Percentiles rank a stretch among this genome's conserved stretches.
These are phyloP conservation scores for Ceratocystis lukuohia DNA, from an alignment of 2,329 filamentous ascomycete species.

Conservation along the genomic window DNA sequence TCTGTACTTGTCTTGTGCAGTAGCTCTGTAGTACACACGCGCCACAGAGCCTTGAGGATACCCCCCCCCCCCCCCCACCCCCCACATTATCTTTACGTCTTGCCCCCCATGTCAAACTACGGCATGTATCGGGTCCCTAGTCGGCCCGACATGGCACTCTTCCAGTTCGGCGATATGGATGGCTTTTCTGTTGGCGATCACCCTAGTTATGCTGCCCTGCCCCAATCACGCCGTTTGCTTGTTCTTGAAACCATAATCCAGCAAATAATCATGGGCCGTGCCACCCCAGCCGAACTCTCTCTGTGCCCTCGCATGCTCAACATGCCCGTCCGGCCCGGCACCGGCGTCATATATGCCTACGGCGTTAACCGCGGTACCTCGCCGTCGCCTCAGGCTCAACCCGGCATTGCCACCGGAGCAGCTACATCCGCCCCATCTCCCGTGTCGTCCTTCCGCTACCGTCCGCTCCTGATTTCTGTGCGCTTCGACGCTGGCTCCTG, in stretches of 20 bases:
- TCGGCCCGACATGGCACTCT: slow-evolving; percentile 2
- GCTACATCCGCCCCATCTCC: background rate
- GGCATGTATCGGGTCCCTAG: slow-evolving; percentile 7
- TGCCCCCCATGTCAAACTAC: slow-evolving; percentile 1
- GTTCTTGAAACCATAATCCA: slow-evolving; percentile 8
- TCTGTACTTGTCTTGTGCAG: background rate
- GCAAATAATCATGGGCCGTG: slow-evolving; percentile 1
- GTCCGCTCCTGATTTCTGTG: background rate
- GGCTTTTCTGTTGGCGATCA: slow-evolving; percentile 5
- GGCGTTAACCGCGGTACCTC: background rate
- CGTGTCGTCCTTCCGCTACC: background rate
- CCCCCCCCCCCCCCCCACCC: no score
- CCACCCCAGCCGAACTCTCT: slow-evolving; percentile 1
- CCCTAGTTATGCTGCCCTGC: slow-evolving; percentile 4
- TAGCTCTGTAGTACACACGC: background rate
- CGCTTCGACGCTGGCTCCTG: slow-evolving; percentile 5
- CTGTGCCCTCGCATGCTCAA: slow-evolving; percentile 9
- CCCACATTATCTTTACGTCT: background rate
- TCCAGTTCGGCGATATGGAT: slow-evolving; percentile 10
- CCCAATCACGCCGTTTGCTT: slow-evolving; percentile 1
- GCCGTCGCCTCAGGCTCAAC: no score
- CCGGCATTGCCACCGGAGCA: background rate
- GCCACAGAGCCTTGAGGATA: background rate
- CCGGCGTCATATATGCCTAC: slow-evolving; percentile 9
- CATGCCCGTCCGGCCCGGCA: background rate